Base-by-base conservation (phyloP, 2,329 filamentous ascomycete species). In the Periconia sp. region DNA sequence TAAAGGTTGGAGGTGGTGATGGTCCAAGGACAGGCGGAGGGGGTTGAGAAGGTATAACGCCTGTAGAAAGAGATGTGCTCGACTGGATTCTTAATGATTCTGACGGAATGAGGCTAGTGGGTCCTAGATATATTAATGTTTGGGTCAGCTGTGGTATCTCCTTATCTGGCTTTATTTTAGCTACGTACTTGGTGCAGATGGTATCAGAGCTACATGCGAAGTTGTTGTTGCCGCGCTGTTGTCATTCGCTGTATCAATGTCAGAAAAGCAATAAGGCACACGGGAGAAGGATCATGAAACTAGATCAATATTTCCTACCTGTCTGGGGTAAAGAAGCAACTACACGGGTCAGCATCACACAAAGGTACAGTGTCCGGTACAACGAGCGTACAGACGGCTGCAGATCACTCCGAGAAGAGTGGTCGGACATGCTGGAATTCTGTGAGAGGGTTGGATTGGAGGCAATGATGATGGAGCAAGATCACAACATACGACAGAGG, bases 361-460 rank as follows among this genome's bases (percentile, higher is more conserved):
- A 63, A 47, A 65, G 45, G 49, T 54, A 69, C 41, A 69, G 37
- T 50, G 60, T 56, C 31, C 54, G 58, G 49, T 52, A 62, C 45
- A 64, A 56, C 14, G 47, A 58, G 31, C 46, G 45, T 45, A 53
- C 45, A 30, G 49, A 27, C 35, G 37, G 49, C 19, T 47, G 53
- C 15, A 52, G 42, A 46, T 49, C 42, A 30, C 51, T 45, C 45
- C 45, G 41, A 55, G 31, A 52, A 50, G 37, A 46, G 48, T 48
- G 23, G 20, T 43, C 47, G 37, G 54, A 52, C 62, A 65, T 67
- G 37, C 15, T 57, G 53, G 47, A 30, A 42, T 20, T 44, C 37
- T 31, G 35, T 35, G 42, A 30, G 27, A 19, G 45, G 46, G 46
- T 50, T 50, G 47, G 45, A 52, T 19, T 46, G 46, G 23, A 55